Evolutionary conservation across 176 grass and related monocot genomes (phyloP), one percentile per base, ranked within the genome.

Genomic region (sorghum (Sorghum bicolor)): DNA sequence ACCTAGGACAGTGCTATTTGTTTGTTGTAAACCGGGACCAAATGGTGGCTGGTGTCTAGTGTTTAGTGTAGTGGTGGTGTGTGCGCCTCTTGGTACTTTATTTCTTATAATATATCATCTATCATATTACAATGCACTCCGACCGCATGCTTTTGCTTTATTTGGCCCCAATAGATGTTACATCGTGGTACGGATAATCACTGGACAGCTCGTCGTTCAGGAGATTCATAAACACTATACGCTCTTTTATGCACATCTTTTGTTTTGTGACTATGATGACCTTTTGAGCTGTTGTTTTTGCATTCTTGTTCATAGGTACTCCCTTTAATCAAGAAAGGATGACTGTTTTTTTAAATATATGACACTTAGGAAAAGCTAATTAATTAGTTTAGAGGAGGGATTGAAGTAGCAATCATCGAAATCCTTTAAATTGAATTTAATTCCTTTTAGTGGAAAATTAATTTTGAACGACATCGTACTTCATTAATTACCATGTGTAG

Each of bases 1-100:
- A 82, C 77, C 82, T 88, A 84, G 64, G 78, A 90, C 78, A 9
- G 63, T 44, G 1, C 81, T 73, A 72, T 86, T 78, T 65, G 53
- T 86, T 89, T 57, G 69, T 89, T 55, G 69, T 43, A 8, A 72
- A n/a, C 28, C 74, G 67, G 58, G 74, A 83, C 80, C 58, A 79
- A 77, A 38, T 67, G 74, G 48, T 68, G 17, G 50, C 31, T 26
- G 2, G 5, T 76, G 70, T 48, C 0, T 60, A 26, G 52, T 61
- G 52, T 64, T 64, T 30, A 64, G 34, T 77, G 19, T 50, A 61
- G 24, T 61, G 10, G 57, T 61, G 57, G 57, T 61, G 22, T 14
- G 38, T 67, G 20, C 39, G 70, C 5, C 38, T 79, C 70, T 40
- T 78, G 5, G 36, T 28, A 12, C 26, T 13, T 5, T 62, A 13